These are phyloP conservation scores for Iodosphaeria phyllophila DNA, from an alignment of 2,329 filamentous ascomycete genomes.

Conservation along the genomic window DNA sequence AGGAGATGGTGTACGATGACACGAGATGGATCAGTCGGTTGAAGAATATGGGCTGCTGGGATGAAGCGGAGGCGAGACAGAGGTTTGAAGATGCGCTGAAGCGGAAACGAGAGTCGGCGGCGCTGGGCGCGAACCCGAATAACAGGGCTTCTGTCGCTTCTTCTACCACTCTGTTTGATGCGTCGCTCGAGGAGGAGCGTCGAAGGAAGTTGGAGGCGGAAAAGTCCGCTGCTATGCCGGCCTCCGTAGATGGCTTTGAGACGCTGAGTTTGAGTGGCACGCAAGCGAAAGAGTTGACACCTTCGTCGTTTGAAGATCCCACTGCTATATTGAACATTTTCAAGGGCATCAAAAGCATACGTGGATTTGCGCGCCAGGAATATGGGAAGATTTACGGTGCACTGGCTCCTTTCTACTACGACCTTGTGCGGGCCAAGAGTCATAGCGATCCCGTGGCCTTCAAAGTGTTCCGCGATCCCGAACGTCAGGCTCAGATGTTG, in stretches of 20 bases:
- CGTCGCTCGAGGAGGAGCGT: slow-evolving; percentile 44
- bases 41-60: slow-evolving; percentile 79
- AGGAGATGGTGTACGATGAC: slow-evolving; percentile 98
- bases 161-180: slow-evolving; percentile 49
- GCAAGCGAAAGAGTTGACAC: slow-evolving; percentile 19
- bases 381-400: slow-evolving; percentile 85
- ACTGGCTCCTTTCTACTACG: slow-evolving; percentile 72
- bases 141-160: too few species aligned
- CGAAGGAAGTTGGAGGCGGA: slow-evolving; percentile 21
- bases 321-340: slow-evolving; percentile 51
- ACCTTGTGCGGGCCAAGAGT: slow-evolving; percentile 52
- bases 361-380: slow-evolving; percentile 73
- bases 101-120: slow-evolving; percentile 36
- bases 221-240: slow-evolving; percentile 11
- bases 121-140: slow-evolving; percentile 11
- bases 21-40: slow-evolving; percentile 81
- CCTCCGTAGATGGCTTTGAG: slow-evolving; percentile 54
- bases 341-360: slow-evolving; percentile 52
- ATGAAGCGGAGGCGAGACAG: slow-evolving; percentile 68
- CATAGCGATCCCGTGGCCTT: slow-evolving; percentile 74
- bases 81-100: slow-evolving; percentile 57
- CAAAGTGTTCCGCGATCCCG: slow-evolving; percentile 69
- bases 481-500: slow-evolving; percentile 80
- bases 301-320: slow-evolving; percentile 37
- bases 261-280: slow-evolving; percentile 46